Evolutionary conservation across 177 flowering plant genomes (phyloP), one percentile per base, ranked within the genome.

Genomic region (Tripterygium wilfordii): DNA sequence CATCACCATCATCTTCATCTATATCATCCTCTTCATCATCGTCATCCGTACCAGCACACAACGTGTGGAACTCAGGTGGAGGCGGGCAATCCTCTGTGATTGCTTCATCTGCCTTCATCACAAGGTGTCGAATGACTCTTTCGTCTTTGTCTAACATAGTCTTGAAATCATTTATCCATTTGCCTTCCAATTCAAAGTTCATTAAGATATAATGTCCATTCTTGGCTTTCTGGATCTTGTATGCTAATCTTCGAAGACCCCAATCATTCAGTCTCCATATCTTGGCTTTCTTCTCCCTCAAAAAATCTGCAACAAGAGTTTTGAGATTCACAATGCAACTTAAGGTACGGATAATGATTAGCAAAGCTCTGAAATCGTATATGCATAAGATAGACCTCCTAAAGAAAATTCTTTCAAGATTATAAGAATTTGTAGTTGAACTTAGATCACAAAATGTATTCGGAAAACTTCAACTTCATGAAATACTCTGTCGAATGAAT

Each of bases 211-310:
- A 92, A 51, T 86, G 80, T 33, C 96, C 98, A 48, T 77, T 61
- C 20, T 57, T 75, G 19, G 98, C 96, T 63, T 86, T 88, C 66
- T 78, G 59, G 71, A 92, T 92, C 65, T 75, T 77, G 82, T 92
- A 92, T 22, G 96, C 96, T 33, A 92, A 65, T 58, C 84, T 74
- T 13, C 98, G 80, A 38, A 86, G 72, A n/a, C 98, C 98, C 98
- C 98, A 92, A 52, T 92, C 88, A 50, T 67, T 86, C 45, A 80
- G 22, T 65, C 96, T 82, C 88, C 91, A 86, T 32, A 82, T 50
- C 72, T 53, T 82, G 32, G 87, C 96, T 45, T 80, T 83, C 65
- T 86, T 92, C 75, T 82, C 94, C 64, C 61, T 63, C 33, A 88
- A 16, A 49, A 85, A 88, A 8, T 69, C 98, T 92, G 80, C 66